Evolutionary conservation across 805 yeast species (phyloP).

Genomic region (Metschnikowia baotianmanensis): DNA sequence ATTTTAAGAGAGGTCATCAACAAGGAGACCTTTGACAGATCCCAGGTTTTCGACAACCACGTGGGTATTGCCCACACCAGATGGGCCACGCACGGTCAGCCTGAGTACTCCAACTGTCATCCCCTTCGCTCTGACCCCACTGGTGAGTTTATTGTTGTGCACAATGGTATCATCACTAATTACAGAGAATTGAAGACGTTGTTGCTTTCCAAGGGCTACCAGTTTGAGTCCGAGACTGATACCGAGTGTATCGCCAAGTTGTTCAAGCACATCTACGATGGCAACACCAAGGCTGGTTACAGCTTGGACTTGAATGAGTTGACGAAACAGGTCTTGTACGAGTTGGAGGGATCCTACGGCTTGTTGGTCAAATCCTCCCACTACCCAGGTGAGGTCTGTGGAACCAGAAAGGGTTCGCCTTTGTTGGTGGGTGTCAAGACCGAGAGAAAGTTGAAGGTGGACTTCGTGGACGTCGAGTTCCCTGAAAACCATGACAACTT

Average conservation of each 20-base stretch:
- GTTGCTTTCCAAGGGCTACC: slow-evolving; percentile 72
- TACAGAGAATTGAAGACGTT: slow-evolving; percentile 87
- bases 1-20: slow-evolving; percentile 68
- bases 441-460: slow-evolving; percentile 91
- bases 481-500: slow-evolving; percentile 54
- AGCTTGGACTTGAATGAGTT: slow-evolving; percentile 86
- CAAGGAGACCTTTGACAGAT: slow-evolving; percentile 49
- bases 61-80: slow-evolving; percentile 98
- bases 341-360: slow-evolving; percentile 97
- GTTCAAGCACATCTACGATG: slow-evolving; percentile 85
- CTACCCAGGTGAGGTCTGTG: slow-evolving; percentile 94
- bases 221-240: slow-evolving; percentile 91
- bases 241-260: slow-evolving; percentile 97
- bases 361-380: slow-evolving; percentile 86
- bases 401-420: slow-evolving; percentile 98
- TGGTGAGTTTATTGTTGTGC: slow-evolving; percentile 89
- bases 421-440: slow-evolving; percentile 96
- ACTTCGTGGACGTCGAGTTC: slow-evolving; percentile 97
- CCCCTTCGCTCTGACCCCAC: slow-evolving; percentile 88
- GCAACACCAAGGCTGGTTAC: slow-evolving; percentile 66
- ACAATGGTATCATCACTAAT: slow-evolving; percentile 97
- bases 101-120: slow-evolving; percentile 82
- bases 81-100: slow-evolving; percentile 99
- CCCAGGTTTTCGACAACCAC: slow-evolving; percentile 72
- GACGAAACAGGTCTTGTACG: slow-evolving; percentile 87